These are phyloP conservation scores for Colletotrichum tamarilloi DNA, from an alignment of 2,329 filamentous ascomycete species.

Conservation along the genomic window DNA sequence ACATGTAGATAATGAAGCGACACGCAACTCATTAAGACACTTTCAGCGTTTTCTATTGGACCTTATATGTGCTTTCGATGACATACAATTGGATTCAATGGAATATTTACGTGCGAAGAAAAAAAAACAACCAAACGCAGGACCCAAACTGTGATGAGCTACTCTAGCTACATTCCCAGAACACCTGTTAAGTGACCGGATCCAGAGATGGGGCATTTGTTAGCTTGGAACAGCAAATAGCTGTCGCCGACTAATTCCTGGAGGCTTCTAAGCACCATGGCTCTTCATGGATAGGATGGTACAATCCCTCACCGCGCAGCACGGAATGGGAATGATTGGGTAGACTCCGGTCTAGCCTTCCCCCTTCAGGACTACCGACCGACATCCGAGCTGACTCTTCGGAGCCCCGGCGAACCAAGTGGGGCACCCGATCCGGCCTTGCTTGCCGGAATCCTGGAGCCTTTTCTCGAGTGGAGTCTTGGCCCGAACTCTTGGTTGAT, in stretches of 20 bases:
- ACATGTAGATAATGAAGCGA: not conserved
- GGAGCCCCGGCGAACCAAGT: constrained; percentile 13
- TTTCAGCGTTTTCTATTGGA: not conserved
- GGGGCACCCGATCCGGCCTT: constrained; percentile 2
- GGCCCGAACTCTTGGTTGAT: not conserved
- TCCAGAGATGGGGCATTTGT: not conserved
- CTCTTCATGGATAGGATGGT: not conserved
- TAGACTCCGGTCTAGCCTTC: not conserved
- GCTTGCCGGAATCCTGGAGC: not conserved
- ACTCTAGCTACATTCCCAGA: no score
- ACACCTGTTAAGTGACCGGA: no score
- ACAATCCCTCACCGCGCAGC: not conserved
- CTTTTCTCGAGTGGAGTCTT: not conserved
- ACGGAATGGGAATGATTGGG: constrained; percentile 29
- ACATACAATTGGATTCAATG: no score
- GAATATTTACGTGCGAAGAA: no score
- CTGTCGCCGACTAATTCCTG: not conserved
- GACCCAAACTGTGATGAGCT: no score
- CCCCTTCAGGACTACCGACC: constrained; percentile 26
- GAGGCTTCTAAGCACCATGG: not conserved
- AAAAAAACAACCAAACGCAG: no score
- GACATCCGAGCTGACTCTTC: constrained; percentile 10
- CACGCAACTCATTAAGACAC: not conserved
- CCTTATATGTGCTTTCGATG: no score
- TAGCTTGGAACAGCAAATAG: no score